phyloP scores from a whole-genome alignment of 257 asterid species.

The Rauvolfia tetraphylla region DNA sequence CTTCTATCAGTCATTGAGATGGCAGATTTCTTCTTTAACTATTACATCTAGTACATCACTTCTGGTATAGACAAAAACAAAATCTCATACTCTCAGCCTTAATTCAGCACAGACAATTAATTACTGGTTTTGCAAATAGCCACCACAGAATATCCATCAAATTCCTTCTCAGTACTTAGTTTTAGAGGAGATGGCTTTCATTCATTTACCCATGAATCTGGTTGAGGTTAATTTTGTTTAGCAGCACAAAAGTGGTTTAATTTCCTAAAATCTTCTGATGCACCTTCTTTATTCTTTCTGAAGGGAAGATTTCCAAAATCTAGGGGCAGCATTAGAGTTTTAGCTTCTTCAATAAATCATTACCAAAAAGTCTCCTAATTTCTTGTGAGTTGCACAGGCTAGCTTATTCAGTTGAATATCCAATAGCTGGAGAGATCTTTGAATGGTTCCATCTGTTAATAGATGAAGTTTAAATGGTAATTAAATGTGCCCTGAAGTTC shows the following conservation, averaged over 20 bases:
- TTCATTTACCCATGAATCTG: background rate
- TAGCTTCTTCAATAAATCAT: constrained; percentile 17
- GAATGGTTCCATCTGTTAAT: background rate
- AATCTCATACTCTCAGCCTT: constrained; percentile 3
- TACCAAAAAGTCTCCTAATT: constrained; percentile 26
- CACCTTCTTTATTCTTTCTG: constrained; percentile 18
- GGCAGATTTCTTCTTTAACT: constrained; percentile 16
- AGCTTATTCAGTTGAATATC: constrained; percentile 21
- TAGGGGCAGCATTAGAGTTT: constrained; percentile 25
- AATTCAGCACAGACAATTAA: constrained; percentile 17
- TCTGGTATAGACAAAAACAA: constrained; percentile 9
- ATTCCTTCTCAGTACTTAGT: constrained; percentile 10
- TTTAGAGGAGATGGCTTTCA: constrained; percentile 23
- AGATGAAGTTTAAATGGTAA: constrained; percentile 20
- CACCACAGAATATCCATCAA: constrained; percentile 17
- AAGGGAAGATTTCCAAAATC: constrained; percentile 34
- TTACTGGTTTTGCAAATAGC: constrained; percentile 4
- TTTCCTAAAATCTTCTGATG: constrained; percentile 20
- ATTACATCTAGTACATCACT: constrained; percentile 22
- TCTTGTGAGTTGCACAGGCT: constrained; percentile 21
- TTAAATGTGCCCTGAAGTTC: constrained; percentile 26
- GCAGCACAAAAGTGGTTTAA: background rate
- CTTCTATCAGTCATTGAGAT: constrained; percentile 21
- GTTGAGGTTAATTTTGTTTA: background rate
- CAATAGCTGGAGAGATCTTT: constrained; percentile 28